Conservation (phyloP, 345 rosid species). For the Syzygium aqueum region DNA sequence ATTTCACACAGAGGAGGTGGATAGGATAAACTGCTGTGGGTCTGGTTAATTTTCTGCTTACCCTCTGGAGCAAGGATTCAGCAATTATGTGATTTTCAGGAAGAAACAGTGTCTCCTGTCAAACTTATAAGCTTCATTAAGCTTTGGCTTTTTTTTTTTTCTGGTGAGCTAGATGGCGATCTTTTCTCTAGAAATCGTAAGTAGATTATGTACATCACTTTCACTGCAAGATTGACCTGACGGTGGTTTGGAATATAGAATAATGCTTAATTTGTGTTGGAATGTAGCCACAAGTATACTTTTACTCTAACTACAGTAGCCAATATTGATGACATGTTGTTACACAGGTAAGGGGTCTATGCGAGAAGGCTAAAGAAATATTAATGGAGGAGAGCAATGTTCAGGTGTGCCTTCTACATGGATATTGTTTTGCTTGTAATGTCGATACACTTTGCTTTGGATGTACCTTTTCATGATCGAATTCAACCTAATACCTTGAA, state of each 20-base stretch:
- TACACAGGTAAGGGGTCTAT: slow-evolving; percentile 67
- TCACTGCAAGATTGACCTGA: background rate
- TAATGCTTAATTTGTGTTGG: background rate
- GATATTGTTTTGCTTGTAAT: background rate
- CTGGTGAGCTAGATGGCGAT: background rate
- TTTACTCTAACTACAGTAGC: background rate
- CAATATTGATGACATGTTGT: background rate
- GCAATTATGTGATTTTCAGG: background rate
- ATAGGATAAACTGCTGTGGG: background rate
- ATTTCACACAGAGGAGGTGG: background rate
- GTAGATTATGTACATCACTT: background rate
- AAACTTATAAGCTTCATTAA: background rate
- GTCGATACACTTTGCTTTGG: background rate
- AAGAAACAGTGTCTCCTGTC: background rate
- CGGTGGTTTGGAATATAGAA: background rate
- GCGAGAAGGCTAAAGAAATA: slow-evolving; percentile 96
- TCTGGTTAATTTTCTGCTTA: background rate
- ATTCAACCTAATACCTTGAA: background rate
- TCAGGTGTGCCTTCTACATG: slow-evolving; percentile 41
- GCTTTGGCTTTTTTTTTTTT: background rate
- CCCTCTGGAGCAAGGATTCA: background rate
- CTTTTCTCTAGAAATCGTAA: background rate
- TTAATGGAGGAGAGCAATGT: slow-evolving; percentile 98
- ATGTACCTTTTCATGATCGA: background rate
- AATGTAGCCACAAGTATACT: background rate